phyloP scores from a whole-genome alignment of 345 rosid genomes.

The Rhodamnia argentea region DNA sequence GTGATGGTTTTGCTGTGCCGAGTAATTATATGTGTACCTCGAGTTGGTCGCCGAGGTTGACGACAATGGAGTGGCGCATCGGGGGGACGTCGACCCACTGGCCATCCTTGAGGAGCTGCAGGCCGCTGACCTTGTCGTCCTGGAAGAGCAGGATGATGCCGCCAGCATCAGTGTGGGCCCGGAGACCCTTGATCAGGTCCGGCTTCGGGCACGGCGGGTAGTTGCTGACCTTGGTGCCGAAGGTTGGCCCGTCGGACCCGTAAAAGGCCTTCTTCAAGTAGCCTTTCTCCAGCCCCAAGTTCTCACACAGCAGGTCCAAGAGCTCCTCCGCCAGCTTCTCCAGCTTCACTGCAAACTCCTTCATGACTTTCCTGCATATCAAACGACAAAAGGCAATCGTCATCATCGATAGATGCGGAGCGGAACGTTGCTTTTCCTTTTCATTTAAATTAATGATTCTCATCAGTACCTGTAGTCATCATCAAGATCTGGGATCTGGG shows the following conservation, averaged over 20 bases:
- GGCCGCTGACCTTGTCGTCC: slow-evolving; percentile 83
- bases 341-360: slow-evolving; percentile 55
- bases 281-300: slow-evolving; percentile 73
- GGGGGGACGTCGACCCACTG: slow-evolving; percentile 93
- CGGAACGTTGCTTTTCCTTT: neutral
- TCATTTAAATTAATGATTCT: neutral
- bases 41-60: slow-evolving; percentile 90
- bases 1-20: neutral
- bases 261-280: slow-evolving; percentile 56
- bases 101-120: slow-evolving; percentile 87
- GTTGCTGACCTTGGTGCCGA: slow-evolving; percentile 90
- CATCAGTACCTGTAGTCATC: slow-evolving; percentile 53
- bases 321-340: slow-evolving; percentile 85
- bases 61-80: slow-evolving; percentile 80
- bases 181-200: slow-evolving; percentile 76
- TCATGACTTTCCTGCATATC: slow-evolving; percentile 49
- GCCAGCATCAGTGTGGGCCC: slow-evolving; percentile 99
- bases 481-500: slow-evolving; percentile 62
- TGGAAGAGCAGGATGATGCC: slow-evolving; percentile 89
- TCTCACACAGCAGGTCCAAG: slow-evolving; percentile 70
- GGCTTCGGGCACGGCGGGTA: slow-evolving; percentile 98
- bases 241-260: slow-evolving; percentile 67
- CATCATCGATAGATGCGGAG: neutral
- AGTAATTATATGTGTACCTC: slow-evolving; percentile 35
- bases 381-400: neutral